Conservation (phyloP, 2,329 filamentous ascomycete species). For the Colletotrichum sp. region DNA sequence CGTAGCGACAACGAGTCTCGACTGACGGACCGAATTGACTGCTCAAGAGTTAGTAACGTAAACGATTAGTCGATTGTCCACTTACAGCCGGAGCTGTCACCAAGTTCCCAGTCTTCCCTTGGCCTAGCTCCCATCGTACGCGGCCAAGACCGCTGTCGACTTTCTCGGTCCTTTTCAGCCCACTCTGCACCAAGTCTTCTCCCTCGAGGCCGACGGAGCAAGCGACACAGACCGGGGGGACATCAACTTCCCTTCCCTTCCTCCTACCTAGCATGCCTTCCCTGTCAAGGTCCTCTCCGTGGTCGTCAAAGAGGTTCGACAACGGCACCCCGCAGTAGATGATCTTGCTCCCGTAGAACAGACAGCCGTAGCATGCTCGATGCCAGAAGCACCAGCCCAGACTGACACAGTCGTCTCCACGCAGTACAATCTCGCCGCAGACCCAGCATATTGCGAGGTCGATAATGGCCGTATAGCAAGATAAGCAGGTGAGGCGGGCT, state of each 20-base stretch:
- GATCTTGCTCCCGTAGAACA: slow-evolving; percentile 52
- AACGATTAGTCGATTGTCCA: not conserved
- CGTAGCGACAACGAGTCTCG: not conserved
- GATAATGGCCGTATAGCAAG: slow-evolving; percentile 53
- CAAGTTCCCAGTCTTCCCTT: slow-evolving; percentile 16
- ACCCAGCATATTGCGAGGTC: slow-evolving; percentile 63
- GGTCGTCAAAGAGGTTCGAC: slow-evolving; percentile 35
- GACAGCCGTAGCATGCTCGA: slow-evolving; percentile 58
- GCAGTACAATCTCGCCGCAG: slow-evolving; percentile 59
- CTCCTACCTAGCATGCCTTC: slow-evolving; percentile 6
- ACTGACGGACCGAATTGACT: not conserved
- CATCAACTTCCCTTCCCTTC: slow-evolving; percentile 44
- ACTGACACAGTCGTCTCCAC: slow-evolving; percentile 60
- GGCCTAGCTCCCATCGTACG: slow-evolving; percentile 44
- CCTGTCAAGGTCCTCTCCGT: slow-evolving; percentile 9
- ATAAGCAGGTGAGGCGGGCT: slow-evolving; percentile 52
- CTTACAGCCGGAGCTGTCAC: slow-evolving; percentile 14
- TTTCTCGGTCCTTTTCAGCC: slow-evolving; percentile 46
- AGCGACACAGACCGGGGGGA: slow-evolving; percentile 54
- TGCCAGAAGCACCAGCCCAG: slow-evolving; percentile 69
- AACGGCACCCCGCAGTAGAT: slow-evolving; percentile 40
- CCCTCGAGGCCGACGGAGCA: slow-evolving; percentile 48
- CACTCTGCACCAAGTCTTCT: slow-evolving; percentile 43
- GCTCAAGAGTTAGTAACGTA: not conserved
- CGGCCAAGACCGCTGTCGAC: slow-evolving; percentile 53